Evolutionary conservation across 2,329 filamentous ascomycete species (phyloP), one percentile per base, ranked within the genome.

Genomic region (Stromatinia cepivora): DNA sequence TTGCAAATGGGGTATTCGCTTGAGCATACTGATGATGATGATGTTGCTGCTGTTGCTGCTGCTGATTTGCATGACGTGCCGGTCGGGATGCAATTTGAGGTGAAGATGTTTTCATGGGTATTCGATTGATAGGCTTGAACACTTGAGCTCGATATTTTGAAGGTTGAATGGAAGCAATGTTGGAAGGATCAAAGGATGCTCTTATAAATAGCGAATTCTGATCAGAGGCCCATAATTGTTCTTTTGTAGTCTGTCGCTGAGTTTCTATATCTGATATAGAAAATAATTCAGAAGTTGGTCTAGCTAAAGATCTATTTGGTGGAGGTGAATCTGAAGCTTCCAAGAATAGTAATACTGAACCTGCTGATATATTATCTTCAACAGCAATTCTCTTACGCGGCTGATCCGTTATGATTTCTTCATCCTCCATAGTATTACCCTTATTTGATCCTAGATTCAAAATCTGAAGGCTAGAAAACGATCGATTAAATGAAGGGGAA

Each of bases 161-260:
- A 5, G 67, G 69, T 20, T 74, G 73, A 15, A 71, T 62, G 11
- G 74, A 73, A 0, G 76, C 75, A 61, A 77, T 72, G 59, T 77
- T 78, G 1, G 74, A 74, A 0, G 73, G 73, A n/a, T 77, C 76
- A 25, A 72, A 70, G 3, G 73, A 67, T n/a, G 72, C 69, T 48
- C 71, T 72, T 36, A 72, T 39, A 1, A 71, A 50, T 22, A 70
- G 71, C 3, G 61, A 57, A 39, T 72, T 66, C 46, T 71, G 68
- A 36, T 76, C 75, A 1, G 73, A 74, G 1, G 64, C 71, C 77
- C 77, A 78, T 4, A 78, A 64, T 46, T 72, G 71, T 31, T 71
- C 74, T 8, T 70, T 73, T 1, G 72, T 36, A 59, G 45, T 57
- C n/a, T n/a, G n/a, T n/a, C n/a, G n/a, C n/a, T n/a, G n/a, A n/a